Conservation (phyloP, 2,329 filamentous ascomycete species). For the Ceratocystis harringtonii region DNA sequence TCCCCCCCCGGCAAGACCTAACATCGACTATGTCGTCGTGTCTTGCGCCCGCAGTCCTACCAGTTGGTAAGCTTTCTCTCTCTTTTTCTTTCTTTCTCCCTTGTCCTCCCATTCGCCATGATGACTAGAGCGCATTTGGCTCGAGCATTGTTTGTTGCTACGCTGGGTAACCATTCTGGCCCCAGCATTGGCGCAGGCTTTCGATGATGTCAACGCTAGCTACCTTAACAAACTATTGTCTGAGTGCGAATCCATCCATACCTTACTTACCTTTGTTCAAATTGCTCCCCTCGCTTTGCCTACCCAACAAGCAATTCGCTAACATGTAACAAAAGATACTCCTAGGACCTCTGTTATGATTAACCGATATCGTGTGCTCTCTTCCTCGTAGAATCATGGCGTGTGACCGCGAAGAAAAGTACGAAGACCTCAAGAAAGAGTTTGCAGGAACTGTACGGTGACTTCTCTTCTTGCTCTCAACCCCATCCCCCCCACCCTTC, state of each 20-base stretch:
- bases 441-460: conserved; percentile 69
- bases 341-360: conserved; percentile 6
- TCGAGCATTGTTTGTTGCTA: conserved; percentile 71
- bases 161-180: conserved; percentile 63
- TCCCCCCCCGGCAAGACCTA: conserved; percentile 14
- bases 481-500: neutral
- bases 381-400: conserved; percentile 60
- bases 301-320: conserved; percentile 4
- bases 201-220: conserved; percentile 99
- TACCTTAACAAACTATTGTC: conserved; percentile 76
- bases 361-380: conserved; percentile 7
- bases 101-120: conserved; percentile 36
- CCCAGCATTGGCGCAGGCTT: conserved; percentile 43
- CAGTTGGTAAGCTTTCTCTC: conserved; percentile 27
- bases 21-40: neutral
- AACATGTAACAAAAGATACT: conserved; percentile 9
- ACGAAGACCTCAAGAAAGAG: conserved; percentile 63
- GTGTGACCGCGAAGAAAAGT: conserved; percentile 84
- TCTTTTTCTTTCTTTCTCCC: conserved; percentile 12
- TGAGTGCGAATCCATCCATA: conserved; percentile 37
- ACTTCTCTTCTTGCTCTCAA: conserved; percentile 20
- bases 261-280: neutral
- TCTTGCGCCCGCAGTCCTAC: conserved; percentile 17
- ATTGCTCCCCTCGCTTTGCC: neutral
- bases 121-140: conserved; percentile 99